These are phyloP conservation scores for Saposhnikovia divaricata DNA, from an alignment of 129 eudicot species.

Conservation along the genomic window DNA sequence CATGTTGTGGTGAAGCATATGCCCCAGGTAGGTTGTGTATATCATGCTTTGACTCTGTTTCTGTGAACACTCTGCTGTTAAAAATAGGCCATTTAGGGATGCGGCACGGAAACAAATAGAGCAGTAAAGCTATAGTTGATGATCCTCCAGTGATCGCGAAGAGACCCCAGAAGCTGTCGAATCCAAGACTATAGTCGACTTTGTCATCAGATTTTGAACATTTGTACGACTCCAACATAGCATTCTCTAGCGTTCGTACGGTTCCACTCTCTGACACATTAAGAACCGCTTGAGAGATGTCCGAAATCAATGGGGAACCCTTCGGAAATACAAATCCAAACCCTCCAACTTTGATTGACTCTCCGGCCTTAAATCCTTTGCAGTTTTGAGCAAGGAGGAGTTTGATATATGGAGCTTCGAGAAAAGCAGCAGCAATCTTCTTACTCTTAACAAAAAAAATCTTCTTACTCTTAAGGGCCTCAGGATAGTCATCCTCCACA, in stretches of 20 bases:
- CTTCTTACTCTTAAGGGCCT: slow-evolving; percentile 3
- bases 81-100: neutral
- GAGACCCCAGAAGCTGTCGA: slow-evolving; percentile 11
- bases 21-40: neutral
- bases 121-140: neutral
- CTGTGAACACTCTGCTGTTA: neutral
- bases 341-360: slow-evolving; percentile 19
- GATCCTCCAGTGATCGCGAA: neutral
- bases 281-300: slow-evolving; percentile 2
- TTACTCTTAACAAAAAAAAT: slow-evolving; percentile 15
- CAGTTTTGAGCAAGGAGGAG: slow-evolving; percentile 13
- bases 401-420: slow-evolving; percentile 20
- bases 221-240: neutral
- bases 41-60: neutral
- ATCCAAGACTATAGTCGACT: neutral
- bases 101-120: neutral
- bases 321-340: slow-evolving; percentile 19
- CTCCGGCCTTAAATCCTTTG: slow-evolving; percentile 6
- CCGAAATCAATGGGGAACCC: neutral
- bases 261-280: slow-evolving; percentile 7
- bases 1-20: neutral
- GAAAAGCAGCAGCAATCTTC: slow-evolving; percentile 22
- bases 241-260: neutral
- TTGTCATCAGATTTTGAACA: neutral
- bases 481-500: neutral